Conservation (phyloP, 495 filamentous ascomycete genomes). For the Neohortaea acidophila region DNA sequence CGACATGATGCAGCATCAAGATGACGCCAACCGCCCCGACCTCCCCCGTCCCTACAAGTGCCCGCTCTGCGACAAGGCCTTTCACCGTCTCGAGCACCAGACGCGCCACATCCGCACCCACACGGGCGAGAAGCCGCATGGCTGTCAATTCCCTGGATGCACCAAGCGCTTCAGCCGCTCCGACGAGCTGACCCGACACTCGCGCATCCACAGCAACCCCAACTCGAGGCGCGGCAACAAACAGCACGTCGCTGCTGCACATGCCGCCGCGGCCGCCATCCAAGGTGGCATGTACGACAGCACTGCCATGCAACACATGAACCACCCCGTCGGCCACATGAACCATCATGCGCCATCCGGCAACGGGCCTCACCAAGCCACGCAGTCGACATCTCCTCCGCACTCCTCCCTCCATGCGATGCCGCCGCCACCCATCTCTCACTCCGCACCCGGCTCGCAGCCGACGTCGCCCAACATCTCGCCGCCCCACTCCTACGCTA, state of each 20-base stretch:
- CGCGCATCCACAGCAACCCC: conserved; percentile 96
- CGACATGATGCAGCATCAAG: conserved; percentile 48
- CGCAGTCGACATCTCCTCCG: conserved; percentile 2
- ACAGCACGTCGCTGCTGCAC: conserved; percentile 35
- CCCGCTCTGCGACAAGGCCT: conserved; percentile 94
- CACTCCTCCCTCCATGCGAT: conserved; percentile 31
- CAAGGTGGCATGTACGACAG: conserved; percentile 15
- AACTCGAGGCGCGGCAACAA: conserved; percentile 93
- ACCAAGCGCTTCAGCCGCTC: conserved; percentile 95
- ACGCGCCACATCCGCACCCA: conserved; percentile 95
- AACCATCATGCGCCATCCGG: conserved; percentile 6
- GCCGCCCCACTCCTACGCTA: conserved; percentile 76
- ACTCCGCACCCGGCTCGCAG: conserved; percentile 80
- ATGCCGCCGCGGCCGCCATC: conserved; percentile 37
- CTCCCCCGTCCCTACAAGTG: conserved; percentile 96
- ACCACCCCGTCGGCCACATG: conserved; percentile 12
- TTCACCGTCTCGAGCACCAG: conserved; percentile 96
- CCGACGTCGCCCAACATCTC: conserved; percentile 89
- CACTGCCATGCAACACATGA: conserved; percentile 13
- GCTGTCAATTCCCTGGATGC: conserved; percentile 85
- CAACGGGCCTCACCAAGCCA: conserved; percentile 19
- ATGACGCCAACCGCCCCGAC: conserved; percentile 47
- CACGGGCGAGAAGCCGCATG: conserved; percentile 96
- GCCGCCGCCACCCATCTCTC: conserved; percentile 57
- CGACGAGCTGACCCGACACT: conserved; percentile 92